These are phyloP conservation scores for Coemansia sp. DNA, from an alignment of 192 early-diverging fungal genomes.

Conservation along the genomic window DNA sequence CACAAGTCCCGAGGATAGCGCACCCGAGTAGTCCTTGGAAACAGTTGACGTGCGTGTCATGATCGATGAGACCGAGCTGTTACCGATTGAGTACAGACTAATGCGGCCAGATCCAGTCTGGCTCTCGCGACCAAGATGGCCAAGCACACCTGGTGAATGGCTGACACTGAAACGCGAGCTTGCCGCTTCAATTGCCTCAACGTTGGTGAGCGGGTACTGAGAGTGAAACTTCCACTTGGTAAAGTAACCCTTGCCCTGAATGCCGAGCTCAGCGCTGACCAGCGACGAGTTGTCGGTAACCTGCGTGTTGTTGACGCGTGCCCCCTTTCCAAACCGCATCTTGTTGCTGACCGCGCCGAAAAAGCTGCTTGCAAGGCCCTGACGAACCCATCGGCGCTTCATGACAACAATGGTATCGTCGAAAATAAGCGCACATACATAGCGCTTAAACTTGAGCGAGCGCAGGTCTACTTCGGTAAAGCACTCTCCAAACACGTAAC, in stretches of 20 bases:
- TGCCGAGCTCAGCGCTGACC: slow-evolving; percentile 51
- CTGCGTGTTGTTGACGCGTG: slow-evolving; percentile 30
- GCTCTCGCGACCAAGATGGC: slow-evolving; percentile 39
- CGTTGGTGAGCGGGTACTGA: slow-evolving; percentile 55
- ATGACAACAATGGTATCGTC: slow-evolving; percentile 65
- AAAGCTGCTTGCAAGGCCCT: slow-evolving; percentile 53
- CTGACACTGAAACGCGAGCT: slow-evolving; percentile 52
- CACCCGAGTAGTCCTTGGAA: slow-evolving; percentile 55
- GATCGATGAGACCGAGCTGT: slow-evolving; percentile 53
- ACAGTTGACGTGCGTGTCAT: slow-evolving; percentile 56
- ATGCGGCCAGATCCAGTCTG: slow-evolving; percentile 45
- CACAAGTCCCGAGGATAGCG: slow-evolving; percentile 48
- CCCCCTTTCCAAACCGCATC: slow-evolving; percentile 51
- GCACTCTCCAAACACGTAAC: slow-evolving; percentile 66
- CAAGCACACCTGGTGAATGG: slow-evolving; percentile 41
- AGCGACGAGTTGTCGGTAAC: slow-evolving; percentile 51
- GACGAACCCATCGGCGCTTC: slow-evolving; percentile 63
- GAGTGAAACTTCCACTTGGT: slow-evolving; percentile 70
- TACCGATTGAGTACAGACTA: slow-evolving; percentile 54
- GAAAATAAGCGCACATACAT: slow-evolving; percentile 63
- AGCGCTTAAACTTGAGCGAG: slow-evolving; percentile 62
- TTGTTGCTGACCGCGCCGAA: slow-evolving; percentile 56
- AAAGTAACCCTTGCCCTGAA: slow-evolving; percentile 61
- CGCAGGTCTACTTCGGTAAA: slow-evolving; percentile 63
- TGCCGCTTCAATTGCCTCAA: slow-evolving; percentile 62